A percentile compares a stretch with the other conserved stretches of the same genome.
Evolutionary conservation across 768 basidiomycete species (phyloP).

Genomic region (Coprinopsis cinerea): DNA sequence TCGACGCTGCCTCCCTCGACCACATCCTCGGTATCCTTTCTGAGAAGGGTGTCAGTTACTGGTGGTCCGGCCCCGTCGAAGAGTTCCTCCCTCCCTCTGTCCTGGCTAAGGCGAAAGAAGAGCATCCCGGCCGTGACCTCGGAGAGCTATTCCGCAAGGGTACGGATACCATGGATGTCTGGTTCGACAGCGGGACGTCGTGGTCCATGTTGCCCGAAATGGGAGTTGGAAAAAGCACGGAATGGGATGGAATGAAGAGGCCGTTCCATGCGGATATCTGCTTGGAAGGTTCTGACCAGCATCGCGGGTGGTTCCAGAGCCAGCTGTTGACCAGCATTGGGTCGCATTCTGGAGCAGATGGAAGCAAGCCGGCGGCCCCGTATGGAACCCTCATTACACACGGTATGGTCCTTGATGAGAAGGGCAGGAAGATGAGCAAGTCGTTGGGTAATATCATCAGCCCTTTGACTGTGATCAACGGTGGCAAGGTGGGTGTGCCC

Average conservation of each 20-base stretch:
- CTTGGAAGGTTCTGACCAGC: slow-evolving; percentile 94
- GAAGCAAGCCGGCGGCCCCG: slow-evolving; percentile 36
- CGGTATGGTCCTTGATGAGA: slow-evolving; percentile 91
- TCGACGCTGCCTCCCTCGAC: slow-evolving; percentile 57
- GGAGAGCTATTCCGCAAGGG: slow-evolving; percentile 64
- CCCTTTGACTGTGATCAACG: slow-evolving; percentile 75
- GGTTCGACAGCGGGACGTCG: slow-evolving; percentile 96
- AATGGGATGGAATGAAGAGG: slow-evolving; percentile 16
- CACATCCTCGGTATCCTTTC: slow-evolving; percentile 77
- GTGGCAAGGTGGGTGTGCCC: slow-evolving; percentile 57
- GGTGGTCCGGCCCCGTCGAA: slow-evolving; percentile 85
- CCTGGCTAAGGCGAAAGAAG: slow-evolving; percentile 32
- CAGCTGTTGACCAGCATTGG: slow-evolving; percentile 80
- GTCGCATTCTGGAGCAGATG: slow-evolving; percentile 24
- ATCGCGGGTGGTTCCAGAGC: slow-evolving; percentile 99
- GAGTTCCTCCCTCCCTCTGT: slow-evolving; percentile 73
- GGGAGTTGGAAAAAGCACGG: slow-evolving; percentile 25
- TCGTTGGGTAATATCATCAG: slow-evolving; percentile 87
- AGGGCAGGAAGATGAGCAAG: slow-evolving; percentile 97
- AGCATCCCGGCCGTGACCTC: slow-evolving; percentile 7
- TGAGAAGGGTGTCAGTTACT: slow-evolving; percentile 68
- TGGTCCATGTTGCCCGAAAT: slow-evolving; percentile 71
- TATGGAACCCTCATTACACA: slow-evolving; percentile 87
- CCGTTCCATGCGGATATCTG: slow-evolving; percentile 73
- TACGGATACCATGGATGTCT: slow-evolving; percentile 96